These are phyloP conservation scores for Epichloe uncinata DNA, from an alignment of 2,329 filamentous ascomycete genomes.

Conservation along the genomic window DNA sequence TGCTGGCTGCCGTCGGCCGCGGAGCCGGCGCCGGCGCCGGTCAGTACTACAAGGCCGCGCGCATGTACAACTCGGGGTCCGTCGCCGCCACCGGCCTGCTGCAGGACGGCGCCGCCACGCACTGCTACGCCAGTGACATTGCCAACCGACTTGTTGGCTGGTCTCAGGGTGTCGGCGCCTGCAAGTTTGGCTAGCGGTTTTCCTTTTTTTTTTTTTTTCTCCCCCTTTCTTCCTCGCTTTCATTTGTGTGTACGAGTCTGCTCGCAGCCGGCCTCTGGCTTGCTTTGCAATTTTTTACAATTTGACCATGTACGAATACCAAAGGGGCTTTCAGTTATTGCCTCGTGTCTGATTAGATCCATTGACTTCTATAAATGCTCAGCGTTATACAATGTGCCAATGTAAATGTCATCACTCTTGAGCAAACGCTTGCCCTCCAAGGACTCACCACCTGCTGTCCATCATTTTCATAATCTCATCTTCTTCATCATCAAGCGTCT, in stretches of 20 bases:
- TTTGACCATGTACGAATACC: too few relatives aligned
- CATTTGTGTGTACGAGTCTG: too few relatives aligned
- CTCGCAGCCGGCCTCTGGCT: too few relatives aligned
- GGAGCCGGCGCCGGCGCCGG: background rate
- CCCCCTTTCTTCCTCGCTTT: background rate
- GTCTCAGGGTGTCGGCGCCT: background rate
- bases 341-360: too few relatives aligned
- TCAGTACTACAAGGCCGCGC: conserved; percentile 30
- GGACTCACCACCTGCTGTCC: conserved; percentile 16
- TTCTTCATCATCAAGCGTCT: conserved; percentile 26
- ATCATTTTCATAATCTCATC: conserved; percentile 29
- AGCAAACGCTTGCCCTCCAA: too few relatives aligned
- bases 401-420: too few relatives aligned
- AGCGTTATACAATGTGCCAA: too few relatives aligned
- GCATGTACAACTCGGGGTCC: conserved; percentile 36
- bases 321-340: too few relatives aligned
- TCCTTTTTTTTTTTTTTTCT: background rate
- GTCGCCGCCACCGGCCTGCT: conserved; percentile 23
- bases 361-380: too few relatives aligned
- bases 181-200: background rate
- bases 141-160: conserved; percentile 15
- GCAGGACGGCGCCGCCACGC: conserved; percentile 27
- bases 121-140: conserved; percentile 37
- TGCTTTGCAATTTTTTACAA: too few relatives aligned
- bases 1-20: conserved; percentile 17